Base-by-base conservation (phyloP, 805 yeast species). In the Metschnikowia orientalis region DNA sequence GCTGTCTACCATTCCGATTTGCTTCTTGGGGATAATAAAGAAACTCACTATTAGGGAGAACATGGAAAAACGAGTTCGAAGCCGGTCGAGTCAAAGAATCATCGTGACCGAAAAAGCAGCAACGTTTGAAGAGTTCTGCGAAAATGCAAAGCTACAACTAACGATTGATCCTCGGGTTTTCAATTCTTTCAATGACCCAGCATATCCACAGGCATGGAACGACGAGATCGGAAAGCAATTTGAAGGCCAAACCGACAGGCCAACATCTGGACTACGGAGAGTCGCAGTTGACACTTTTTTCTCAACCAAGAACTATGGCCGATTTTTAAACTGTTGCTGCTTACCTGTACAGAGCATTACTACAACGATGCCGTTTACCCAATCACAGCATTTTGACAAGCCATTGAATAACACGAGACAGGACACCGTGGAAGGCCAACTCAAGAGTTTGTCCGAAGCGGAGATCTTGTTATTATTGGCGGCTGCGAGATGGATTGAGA, bases 51-150 rank as follows among this genome's bases (percentile, higher is more conserved):
- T 87, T 1, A 67, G 89, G 30, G 97, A 90, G 47, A 67, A 77
- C 47, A 63, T 92, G 28, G 99, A 92, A 51, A 92, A 90, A 51
- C 71, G 99, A 48, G 97, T 92, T 1, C 73, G 87, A 45, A 81
- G 94, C 36, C 64, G 99, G 43, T 92, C 89, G 54, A 79, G 92
- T 11, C 96, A 90, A 51, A 63, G 95, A 30, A 58, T 82, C 2
- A 69, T 88, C 15, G 69, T 71, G 11, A 63, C 87, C 22, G 73
- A 73, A 16, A 77, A 77, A 30, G 66, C 79, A 0, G 43, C 46
- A 1, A 54, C 62, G 2, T 46, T 76, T 2, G 75, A 69, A 1
- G 71, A 64, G 9, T 84, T 81, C 45, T 61, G 73, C 56, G 48
- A 54, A 2, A 61, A 75, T 12, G 75, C 77, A 9, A 50, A 54